Base-by-base conservation (phyloP, 2,329 filamentous ascomycete species). In the Monilinia polystroma region DNA sequence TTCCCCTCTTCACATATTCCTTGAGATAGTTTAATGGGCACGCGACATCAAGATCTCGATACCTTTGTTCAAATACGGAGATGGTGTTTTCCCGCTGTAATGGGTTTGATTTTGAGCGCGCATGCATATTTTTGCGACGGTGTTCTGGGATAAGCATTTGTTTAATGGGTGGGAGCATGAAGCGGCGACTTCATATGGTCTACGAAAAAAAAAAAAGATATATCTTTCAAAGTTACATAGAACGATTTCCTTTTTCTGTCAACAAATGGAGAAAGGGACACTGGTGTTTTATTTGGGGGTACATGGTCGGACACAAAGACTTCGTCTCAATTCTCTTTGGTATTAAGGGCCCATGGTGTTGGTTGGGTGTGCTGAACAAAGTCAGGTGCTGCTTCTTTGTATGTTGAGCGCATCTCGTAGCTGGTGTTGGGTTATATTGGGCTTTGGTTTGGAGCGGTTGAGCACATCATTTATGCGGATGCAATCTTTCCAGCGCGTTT, bases 111-210 rank as follows among this genome's bases (percentile, higher is more conserved):
- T 75, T 74, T 73, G 73, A 73, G 71, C 75, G 74, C 72, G 73
- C 71, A 73, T 74, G 74, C 74, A 74, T 75, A 68, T 71, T 72
- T 71, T 72, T 70, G 71, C 70, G 72, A 71, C 70, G 74, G 74
- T 75, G 75, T 76, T 75, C 43, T 73, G 65, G 73, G 72, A 67
- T 70, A 67, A 59, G 73, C 74, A 73, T 75, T 65, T 76, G 69
- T 65, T 72, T 75, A 73, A 72, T 67, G 53, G 70, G 70, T 67
- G 70, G 72, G 63, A 70, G 71, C 68, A 71, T 69, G 75, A 75
- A 76, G 74, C 75, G 75, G 75, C 71, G 74, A 73, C 75, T 75
- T 76, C 74, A 73, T 67, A 66, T 67, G 72, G 71, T 72, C 70
- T 71, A 72, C 67, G 70, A 72, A 70, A 73, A 73, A 74, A 72